phyloP scores from a whole-genome alignment of 805 yeast genomes.

The Saturnispora halmiae region DNA sequence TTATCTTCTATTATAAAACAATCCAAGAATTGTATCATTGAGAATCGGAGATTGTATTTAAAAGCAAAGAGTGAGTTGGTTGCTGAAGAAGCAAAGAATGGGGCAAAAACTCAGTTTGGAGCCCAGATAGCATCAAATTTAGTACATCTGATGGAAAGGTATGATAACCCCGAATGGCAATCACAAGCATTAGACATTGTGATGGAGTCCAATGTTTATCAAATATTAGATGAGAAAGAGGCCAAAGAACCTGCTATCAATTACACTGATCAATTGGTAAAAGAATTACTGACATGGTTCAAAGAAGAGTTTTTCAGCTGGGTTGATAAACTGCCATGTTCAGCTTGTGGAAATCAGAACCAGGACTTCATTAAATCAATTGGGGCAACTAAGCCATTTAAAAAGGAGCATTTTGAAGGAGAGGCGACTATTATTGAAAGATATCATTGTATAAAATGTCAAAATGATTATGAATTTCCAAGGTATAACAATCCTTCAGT shows the following conservation, averaged over 20 bases:
- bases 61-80: background rate
- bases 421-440: slow-evolving; percentile 53
- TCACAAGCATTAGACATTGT: slow-evolving; percentile 55
- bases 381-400: slow-evolving; percentile 30
- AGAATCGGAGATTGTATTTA: background rate
- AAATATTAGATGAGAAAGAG: slow-evolving; percentile 28
- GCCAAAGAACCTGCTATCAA: slow-evolving; percentile 23
- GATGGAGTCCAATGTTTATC: slow-evolving; percentile 57
- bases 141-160: slow-evolving; percentile 2
- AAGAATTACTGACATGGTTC: slow-evolving; percentile 56
- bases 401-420: slow-evolving; percentile 37
- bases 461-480: slow-evolving; percentile 48
- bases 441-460: slow-evolving; percentile 52
- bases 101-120: background rate
- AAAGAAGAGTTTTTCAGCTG: slow-evolving; percentile 74
- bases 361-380: slow-evolving; percentile 31
- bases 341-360: slow-evolving; percentile 36
- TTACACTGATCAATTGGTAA: slow-evolving; percentile 49
- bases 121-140: slow-evolving; percentile 1
- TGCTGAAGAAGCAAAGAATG: background rate
- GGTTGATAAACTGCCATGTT: slow-evolving; percentile 67
- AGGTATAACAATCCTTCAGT: slow-evolving; percentile 62
- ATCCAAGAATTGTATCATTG: background rate
- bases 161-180: slow-evolving; percentile 19
- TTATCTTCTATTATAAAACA: background rate